Conservation (phyloP, 768 basidiomycete genomes). For the Porpolomopsis calyptriformis region DNA sequence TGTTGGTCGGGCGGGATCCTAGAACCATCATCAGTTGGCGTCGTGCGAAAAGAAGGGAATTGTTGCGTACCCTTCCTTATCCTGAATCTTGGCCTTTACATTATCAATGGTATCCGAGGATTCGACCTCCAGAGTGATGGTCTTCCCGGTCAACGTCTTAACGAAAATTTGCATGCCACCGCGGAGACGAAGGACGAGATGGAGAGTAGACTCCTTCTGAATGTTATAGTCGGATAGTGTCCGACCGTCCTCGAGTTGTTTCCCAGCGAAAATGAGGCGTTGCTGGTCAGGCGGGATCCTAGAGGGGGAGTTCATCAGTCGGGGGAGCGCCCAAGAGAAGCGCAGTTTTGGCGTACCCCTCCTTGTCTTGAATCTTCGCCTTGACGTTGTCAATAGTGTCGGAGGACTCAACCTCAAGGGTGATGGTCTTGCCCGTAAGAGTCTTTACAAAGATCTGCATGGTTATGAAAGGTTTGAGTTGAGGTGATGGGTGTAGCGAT, state of each 20-base stretch:
- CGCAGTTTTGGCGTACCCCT: conserved; percentile 5
- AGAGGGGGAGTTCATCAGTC: conserved; percentile 5
- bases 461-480: background rate
- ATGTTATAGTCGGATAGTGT: conserved; percentile 88
- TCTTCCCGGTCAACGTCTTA: conserved; percentile 82
- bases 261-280: conserved; percentile 85
- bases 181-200: conserved; percentile 76
- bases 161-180: conserved; percentile 90
- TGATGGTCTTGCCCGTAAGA: conserved; percentile 85
- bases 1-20: conserved; percentile 81
- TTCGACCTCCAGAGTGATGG: conserved; percentile 91
- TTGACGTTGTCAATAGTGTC: conserved; percentile 91
- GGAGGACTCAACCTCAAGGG: conserved; percentile 86
- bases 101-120: conserved; percentile 91
- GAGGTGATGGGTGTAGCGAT: background rate
- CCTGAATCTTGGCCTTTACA: conserved; percentile 75
- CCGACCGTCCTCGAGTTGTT: conserved; percentile 86
- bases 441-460: conserved; percentile 92
- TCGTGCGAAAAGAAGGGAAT: no score
- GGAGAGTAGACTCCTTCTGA: conserved; percentile 80
- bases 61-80: conserved; percentile 81
- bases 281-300: conserved; percentile 77
- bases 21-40: no score
- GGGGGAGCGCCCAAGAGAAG: background rate
- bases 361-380: conserved; percentile 75